Evolutionary conservation across 1,284 basidiomycete species (phyloP).

Genomic region (Cryptococcus hybrid): DNA sequence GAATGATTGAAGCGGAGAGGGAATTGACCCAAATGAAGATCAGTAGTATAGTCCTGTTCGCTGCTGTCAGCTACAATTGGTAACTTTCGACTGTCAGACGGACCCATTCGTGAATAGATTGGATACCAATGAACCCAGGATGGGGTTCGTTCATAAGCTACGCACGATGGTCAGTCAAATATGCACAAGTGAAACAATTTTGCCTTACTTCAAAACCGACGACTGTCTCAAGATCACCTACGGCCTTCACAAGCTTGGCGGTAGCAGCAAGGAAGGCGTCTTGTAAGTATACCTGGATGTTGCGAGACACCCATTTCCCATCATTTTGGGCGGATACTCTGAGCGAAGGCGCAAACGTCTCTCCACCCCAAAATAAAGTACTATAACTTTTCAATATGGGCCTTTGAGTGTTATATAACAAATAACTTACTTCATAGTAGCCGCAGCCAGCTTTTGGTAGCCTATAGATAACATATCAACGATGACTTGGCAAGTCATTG

Average conservation of each 20-base stretch:
- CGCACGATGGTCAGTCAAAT: not conserved
- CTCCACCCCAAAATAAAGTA: constrained; percentile 87
- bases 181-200: not conserved
- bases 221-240: constrained; percentile 74
- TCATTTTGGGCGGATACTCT: constrained; percentile 53
- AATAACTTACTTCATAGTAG: constrained; percentile 74
- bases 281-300: constrained; percentile 82
- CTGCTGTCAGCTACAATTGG: constrained; percentile 11
- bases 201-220: constrained; percentile 78
- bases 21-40: constrained; percentile 80
- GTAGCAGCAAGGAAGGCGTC: constrained; percentile 76
- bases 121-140: constrained; percentile 80
- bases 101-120: constrained; percentile 72
- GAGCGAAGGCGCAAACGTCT: constrained; percentile 75
- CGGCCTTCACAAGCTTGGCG: constrained; percentile 63
- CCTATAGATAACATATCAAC: constrained; percentile 48
- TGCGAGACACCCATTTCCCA: constrained; percentile 54
- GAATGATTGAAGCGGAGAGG: constrained; percentile 79
- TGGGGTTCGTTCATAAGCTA: constrained; percentile 97
- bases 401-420: not conserved
- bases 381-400: constrained; percentile 34
- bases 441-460: constrained; percentile 81
- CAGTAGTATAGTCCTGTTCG: constrained; percentile 73
- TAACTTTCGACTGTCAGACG: constrained; percentile 31
- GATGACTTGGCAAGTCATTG: constrained; percentile 8